A percentile compares a stretch with the other conserved stretches of the same genome.
phyloP scores from a whole-genome alignment of 176 grass and related monocot genomes.

The Oryza australiensis region DNA sequence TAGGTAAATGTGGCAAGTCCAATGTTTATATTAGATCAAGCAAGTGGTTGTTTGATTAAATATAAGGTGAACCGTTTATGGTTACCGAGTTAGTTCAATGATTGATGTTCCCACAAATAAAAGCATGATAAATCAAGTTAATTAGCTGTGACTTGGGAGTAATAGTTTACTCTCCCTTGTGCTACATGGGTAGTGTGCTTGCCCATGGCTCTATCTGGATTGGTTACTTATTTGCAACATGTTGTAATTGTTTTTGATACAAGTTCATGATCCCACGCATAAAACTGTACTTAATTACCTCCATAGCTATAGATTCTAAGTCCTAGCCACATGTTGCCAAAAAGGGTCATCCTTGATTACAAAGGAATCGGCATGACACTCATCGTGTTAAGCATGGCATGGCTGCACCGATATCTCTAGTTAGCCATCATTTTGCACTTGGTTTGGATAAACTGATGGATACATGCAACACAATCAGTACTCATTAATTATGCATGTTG shows the following conservation, averaged over 20 bases:
- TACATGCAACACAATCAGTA: too few species aligned
- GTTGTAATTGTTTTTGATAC: not conserved
- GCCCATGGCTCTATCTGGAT: not conserved
- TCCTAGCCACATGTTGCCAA: not conserved
- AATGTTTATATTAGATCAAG: not conserved
- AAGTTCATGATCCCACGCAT: not conserved
- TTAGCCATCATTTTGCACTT: too few species aligned
- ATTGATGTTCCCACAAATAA: not conserved
- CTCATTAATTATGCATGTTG: too few species aligned
- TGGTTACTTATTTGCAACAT: conserved; percentile 16
- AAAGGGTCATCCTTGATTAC: not conserved
- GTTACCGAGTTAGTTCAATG: not conserved
- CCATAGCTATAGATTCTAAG: not conserved
- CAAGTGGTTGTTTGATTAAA: not conserved
- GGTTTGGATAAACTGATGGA: too few species aligned
- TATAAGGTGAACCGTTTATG: not conserved
- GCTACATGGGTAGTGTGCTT: not conserved
- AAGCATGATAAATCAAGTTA: not conserved
- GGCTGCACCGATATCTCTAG: too few species aligned
- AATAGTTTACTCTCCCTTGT: not conserved
- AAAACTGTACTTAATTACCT: not conserved
- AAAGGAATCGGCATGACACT: not conserved
- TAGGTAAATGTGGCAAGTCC: not conserved
- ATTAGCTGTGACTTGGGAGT: not conserved
- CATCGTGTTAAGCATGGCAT: not conserved